Evolutionary conservation across 2,329 filamentous ascomycete species (phyloP).

Genomic region (Nigrospora osmanthi): DNA sequence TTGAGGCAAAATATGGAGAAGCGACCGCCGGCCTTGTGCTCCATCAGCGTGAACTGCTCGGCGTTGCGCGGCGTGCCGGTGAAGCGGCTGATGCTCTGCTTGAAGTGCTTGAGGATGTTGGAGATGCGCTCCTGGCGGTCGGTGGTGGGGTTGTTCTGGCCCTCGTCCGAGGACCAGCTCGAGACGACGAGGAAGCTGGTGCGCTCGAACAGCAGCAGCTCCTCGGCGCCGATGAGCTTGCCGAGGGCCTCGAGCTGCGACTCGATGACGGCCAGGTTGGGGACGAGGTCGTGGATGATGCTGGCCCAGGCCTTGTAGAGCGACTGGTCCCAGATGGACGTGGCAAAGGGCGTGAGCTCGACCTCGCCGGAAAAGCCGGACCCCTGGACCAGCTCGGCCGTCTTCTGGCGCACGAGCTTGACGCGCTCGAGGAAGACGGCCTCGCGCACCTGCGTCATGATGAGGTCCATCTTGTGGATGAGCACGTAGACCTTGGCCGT

Average conservation of each 20-base stretch:
- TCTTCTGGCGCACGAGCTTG: conserved; percentile 67
- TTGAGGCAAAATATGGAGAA: conserved; percentile 95
- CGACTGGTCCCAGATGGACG: conserved; percentile 97
- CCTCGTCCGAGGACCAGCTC: conserved; percentile 71
- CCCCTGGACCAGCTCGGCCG: conserved; percentile 42
- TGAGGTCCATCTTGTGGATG: conserved; percentile 98
- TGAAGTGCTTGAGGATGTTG: conserved; percentile 98
- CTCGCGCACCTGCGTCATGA: conserved; percentile 71
- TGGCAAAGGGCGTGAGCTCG: conserved; percentile 81
- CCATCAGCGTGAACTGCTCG: conserved; percentile 74
- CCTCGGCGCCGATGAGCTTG: conserved; percentile 81
- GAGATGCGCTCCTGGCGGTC: conserved; percentile 91
- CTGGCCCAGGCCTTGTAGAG: conserved; percentile 97
- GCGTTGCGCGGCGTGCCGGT: conserved; percentile 74
- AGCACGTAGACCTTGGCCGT: conserved; percentile 84
- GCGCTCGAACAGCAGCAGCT: conserved; percentile 89
- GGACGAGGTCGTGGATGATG: conserved; percentile 97
- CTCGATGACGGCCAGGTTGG: conserved; percentile 84
- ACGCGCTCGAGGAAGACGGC: conserved; percentile 80
- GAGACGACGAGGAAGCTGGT: conserved; percentile 97
- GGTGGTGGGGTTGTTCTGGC: conserved; percentile 74
- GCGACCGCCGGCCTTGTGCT: conserved; percentile 65
- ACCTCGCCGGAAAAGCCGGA: conserved; percentile 37
- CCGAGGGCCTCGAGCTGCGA: conserved; percentile 76
- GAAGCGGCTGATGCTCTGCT: conserved; percentile 72